phyloP scores from a whole-genome alignment of 371 early-diverging fungal genomes.

The Syncephalastrum racemosum region DNA sequence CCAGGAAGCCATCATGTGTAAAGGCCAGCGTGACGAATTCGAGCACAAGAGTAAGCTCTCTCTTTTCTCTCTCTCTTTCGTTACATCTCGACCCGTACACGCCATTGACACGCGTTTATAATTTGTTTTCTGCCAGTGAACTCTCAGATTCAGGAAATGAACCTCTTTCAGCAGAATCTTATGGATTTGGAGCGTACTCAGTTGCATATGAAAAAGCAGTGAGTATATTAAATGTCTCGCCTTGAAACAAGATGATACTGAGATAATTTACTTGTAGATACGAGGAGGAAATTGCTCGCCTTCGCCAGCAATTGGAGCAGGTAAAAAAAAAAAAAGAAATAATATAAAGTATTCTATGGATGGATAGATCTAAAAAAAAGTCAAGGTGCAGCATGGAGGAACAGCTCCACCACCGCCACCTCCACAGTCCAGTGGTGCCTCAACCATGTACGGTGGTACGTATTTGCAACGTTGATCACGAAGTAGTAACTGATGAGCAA shows the following conservation, averaged over 20 bases:
- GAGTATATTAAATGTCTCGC: slow-evolving; percentile 11
- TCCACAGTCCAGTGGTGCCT: background rate
- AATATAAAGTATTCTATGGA: no score
- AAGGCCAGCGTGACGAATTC: slow-evolving; percentile 83
- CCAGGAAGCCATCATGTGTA: slow-evolving; percentile 74
- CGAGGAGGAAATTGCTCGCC: slow-evolving; percentile 48
- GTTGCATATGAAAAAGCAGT: slow-evolving; percentile 70
- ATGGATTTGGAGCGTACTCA: slow-evolving; percentile 80
- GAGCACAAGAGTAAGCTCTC: slow-evolving; percentile 78
- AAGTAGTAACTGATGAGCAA: no score
- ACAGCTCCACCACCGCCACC: slow-evolving; percentile 6
- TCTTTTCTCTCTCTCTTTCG: no score
- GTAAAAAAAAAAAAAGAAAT: slow-evolving; percentile 8
- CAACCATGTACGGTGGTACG: no score
- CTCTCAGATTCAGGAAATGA: slow-evolving; percentile 77
- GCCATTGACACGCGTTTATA: no score
- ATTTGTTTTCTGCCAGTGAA: slow-evolving; percentile 34
- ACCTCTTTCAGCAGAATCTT: slow-evolving; percentile 72
- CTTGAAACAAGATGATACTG: background rate
- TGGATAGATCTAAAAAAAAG: no score
- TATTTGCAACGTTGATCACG: no score
- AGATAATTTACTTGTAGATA: slow-evolving; percentile 27
- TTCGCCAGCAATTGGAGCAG: slow-evolving; percentile 47
- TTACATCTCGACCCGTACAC: no score
- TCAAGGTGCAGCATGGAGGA: slow-evolving; percentile 1